Percentiles rank a stretch among this genome's conserved stretches.
Evolutionary conservation across 2,329 filamentous ascomycete species (phyloP).

Genomic region (Stemphylium beticola): DNA sequence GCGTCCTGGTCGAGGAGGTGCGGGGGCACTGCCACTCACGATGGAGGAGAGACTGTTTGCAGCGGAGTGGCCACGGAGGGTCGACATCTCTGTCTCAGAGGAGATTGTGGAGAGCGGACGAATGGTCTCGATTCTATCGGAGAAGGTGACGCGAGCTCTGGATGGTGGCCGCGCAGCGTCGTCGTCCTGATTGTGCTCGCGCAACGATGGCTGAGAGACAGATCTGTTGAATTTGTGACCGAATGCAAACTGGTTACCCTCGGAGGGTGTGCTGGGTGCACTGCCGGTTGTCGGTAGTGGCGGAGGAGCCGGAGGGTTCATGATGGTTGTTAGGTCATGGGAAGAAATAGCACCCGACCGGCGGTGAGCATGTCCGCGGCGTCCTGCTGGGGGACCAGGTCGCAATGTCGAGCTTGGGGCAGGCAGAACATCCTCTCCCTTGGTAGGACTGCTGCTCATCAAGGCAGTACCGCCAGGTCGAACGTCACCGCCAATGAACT

Average conservation of each 20-base stretch:
- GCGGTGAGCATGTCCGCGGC: conserved; percentile 78
- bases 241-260: conserved; percentile 50
- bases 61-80: conserved; percentile 73
- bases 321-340: conserved; percentile 76
- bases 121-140: conserved; percentile 82
- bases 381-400: conserved; percentile 58
- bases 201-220: conserved; percentile 49
- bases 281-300: conserved; percentile 64
- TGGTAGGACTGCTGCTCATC: conserved; percentile 74
- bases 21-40: conserved; percentile 63
- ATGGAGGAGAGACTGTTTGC: conserved; percentile 83
- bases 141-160: conserved; percentile 78
- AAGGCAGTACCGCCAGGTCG: conserved; percentile 58
- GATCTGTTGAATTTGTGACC: conserved; percentile 46
- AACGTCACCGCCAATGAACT: conserved; percentile 79
- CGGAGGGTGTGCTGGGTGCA: conserved; percentile 67
- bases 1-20: conserved; percentile 50
- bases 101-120: conserved; percentile 84
- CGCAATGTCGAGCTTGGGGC: conserved; percentile 58
- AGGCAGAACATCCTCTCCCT: conserved; percentile 65
- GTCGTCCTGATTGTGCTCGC: conserved; percentile 30
- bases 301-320: conserved; percentile 59
- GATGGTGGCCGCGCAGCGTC: conserved; percentile 49
- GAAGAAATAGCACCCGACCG: conserved; percentile 82
- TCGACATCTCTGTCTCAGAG: conserved; percentile 78